phyloP scores from a whole-genome alignment of 352 stramenopile species.

The Globisporangium viniferum region DNA sequence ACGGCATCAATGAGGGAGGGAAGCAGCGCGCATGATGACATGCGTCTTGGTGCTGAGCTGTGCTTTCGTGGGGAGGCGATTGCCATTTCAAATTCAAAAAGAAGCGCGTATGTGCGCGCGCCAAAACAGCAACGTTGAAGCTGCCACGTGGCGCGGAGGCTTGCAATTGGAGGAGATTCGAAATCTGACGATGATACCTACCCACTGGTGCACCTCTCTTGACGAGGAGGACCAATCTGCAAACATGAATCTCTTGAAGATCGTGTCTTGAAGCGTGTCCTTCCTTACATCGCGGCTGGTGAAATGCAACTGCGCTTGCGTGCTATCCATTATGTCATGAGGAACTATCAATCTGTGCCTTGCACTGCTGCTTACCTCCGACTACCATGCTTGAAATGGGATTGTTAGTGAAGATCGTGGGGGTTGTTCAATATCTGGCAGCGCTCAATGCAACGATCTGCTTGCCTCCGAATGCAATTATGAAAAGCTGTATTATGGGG shows the following conservation, averaged over 20 bases:
- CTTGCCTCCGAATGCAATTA: background rate
- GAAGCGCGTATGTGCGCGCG: background rate
- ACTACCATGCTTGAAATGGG: too few species aligned
- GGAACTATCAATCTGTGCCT: background rate
- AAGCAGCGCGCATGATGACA: background rate
- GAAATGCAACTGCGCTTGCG: background rate
- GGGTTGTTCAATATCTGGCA: too few species aligned
- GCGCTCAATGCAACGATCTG: background rate
- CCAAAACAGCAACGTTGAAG: background rate
- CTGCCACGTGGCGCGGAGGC: conserved; percentile 6
- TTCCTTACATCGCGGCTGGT: background rate
- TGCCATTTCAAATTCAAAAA: conserved; percentile 8
- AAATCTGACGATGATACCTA: background rate
- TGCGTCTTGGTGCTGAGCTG: background rate
- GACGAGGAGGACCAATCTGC: background rate
- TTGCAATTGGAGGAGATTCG: conserved; percentile 12
- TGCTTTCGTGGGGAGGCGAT: background rate
- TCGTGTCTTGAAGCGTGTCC: background rate
- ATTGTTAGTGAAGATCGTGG: too few species aligned
- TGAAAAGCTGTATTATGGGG: background rate
- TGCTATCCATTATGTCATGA: background rate
- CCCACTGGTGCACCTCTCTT: background rate
- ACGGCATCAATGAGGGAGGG: background rate
- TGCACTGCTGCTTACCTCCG: too few species aligned
- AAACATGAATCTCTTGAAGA: background rate